These are phyloP conservation scores for Russula abietina DNA, from an alignment of 768 basidiomycete genomes.

Conservation along the genomic window DNA sequence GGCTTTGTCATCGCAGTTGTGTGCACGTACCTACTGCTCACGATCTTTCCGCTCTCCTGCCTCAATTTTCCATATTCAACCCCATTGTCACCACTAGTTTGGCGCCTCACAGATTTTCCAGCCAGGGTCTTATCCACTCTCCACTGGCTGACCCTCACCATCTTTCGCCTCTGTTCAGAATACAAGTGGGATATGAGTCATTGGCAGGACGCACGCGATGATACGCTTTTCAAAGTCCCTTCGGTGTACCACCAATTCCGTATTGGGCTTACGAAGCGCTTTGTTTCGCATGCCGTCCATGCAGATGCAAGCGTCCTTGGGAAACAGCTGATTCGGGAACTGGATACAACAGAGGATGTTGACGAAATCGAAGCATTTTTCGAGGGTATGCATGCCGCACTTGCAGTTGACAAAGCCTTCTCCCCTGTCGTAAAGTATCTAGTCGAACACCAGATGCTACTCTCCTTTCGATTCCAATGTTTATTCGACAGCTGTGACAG, in stretches of 20 bases:
- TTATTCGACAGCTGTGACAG: slow-evolving; percentile 7
- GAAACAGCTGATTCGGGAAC: slow-evolving; percentile 8
- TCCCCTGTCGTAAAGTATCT: slow-evolving; percentile 1
- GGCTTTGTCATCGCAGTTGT: neutral
- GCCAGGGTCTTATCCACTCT: neutral
- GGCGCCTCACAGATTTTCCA: slow-evolving; percentile 10
- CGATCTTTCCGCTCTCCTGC: slow-evolving; percentile 17
- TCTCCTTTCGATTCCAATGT: slow-evolving; percentile 9
- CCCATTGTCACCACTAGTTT: slow-evolving; percentile 16
- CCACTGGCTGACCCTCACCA: slow-evolving; percentile 1
- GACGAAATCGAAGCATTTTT: slow-evolving; percentile 7
- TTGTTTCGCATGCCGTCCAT: neutral
- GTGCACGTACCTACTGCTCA: slow-evolving; percentile 8
- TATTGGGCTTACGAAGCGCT: neutral
- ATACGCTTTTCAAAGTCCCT: slow-evolving; percentile 4
- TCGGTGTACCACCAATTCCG: slow-evolving; percentile 7
- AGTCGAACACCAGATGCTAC: slow-evolving; percentile 9
- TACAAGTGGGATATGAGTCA: slow-evolving; percentile 2
- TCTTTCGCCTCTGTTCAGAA: neutral
- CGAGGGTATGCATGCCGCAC: slow-evolving; percentile 7
- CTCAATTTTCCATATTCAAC: slow-evolving; percentile 22
- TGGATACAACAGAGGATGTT: slow-evolving; percentile 4
- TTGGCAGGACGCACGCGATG: slow-evolving; percentile 8
- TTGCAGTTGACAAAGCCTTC: neutral
- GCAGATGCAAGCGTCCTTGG: slow-evolving; percentile 11